Evolutionary conservation across 106 monocot genomes (phyloP).

Genomic region (Platanthera guangdongensis): DNA sequence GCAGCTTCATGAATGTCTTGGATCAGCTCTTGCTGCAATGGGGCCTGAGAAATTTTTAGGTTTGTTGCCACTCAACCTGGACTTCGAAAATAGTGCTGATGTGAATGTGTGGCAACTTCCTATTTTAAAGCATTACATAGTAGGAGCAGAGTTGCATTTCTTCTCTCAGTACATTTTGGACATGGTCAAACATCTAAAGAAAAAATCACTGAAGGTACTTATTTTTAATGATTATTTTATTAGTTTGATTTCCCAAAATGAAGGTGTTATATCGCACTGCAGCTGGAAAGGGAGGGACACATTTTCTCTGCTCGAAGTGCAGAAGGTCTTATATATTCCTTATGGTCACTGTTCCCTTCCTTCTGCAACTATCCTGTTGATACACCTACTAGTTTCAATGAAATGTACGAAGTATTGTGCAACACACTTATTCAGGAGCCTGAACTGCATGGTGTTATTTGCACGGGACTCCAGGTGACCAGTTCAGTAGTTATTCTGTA

Average conservation of each 20-base stretch:
- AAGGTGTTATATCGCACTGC: slow-evolving; percentile 11
- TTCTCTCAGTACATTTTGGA: slow-evolving; percentile 47
- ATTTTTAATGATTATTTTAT: background rate
- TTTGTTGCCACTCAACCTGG: slow-evolving; percentile 51
- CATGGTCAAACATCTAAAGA: slow-evolving; percentile 26
- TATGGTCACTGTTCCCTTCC: slow-evolving; percentile 90
- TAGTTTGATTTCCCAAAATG: slow-evolving; percentile 5
- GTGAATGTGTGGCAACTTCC: slow-evolving; percentile 73
- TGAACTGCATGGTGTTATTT: slow-evolving; percentile 77
- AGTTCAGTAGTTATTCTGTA: background rate
- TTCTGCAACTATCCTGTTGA: slow-evolving; percentile 91
- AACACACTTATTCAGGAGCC: slow-evolving; percentile 46
- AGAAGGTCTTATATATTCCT: slow-evolving; percentile 59
- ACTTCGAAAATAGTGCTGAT: slow-evolving; percentile 44
- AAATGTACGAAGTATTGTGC: slow-evolving; percentile 47
- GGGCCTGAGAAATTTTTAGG: slow-evolving; percentile 73
- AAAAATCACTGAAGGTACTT: slow-evolving; percentile 52
- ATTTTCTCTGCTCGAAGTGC: slow-evolving; percentile 61
- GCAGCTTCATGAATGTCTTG: slow-evolving; percentile 95
- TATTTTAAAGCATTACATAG: slow-evolving; percentile 72
- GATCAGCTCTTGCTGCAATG: slow-evolving; percentile 68
- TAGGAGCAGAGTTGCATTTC: slow-evolving; percentile 66
- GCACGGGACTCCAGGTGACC: slow-evolving; percentile 72
- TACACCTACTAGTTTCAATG: slow-evolving; percentile 45
- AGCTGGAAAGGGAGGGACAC: slow-evolving; percentile 59